phyloP scores from a whole-genome alignment of 2,329 filamentous ascomycete genomes.

The Ophiostoma angusticollis region DNA sequence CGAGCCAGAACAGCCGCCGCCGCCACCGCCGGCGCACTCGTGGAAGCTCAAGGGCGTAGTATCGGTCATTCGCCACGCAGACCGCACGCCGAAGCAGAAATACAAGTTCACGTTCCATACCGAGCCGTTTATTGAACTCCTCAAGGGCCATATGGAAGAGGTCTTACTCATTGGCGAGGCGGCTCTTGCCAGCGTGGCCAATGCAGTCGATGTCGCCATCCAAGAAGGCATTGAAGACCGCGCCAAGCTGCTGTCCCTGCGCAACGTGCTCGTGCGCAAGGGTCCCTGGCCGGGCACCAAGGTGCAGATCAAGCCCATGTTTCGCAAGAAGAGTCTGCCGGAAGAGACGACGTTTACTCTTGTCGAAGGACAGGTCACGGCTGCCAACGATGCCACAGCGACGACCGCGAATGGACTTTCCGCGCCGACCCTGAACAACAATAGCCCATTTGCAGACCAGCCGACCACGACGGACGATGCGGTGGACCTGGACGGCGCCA shows the following conservation, averaged over 20 bases:
- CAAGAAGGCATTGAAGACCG: slow-evolving; percentile 70
- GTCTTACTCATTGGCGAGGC: slow-evolving; percentile 87
- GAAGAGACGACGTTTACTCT: slow-evolving; percentile 26
- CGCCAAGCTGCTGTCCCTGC: slow-evolving; percentile 72
- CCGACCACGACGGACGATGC: too few relatives aligned
- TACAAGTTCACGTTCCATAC: slow-evolving; percentile 99
- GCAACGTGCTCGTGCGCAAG: slow-evolving; percentile 83
- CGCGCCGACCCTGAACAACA: too few relatives aligned
- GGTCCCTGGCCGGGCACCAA: slow-evolving; percentile 92
- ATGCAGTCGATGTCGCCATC: slow-evolving; percentile 74
- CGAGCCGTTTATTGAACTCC: slow-evolving; percentile 83
- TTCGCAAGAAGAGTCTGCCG: slow-evolving; percentile 69
- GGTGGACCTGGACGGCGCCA: too few relatives aligned
- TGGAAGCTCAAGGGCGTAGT: slow-evolving; percentile 99
- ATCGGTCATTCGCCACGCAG: slow-evolving; percentile 88
- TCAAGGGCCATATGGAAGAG: slow-evolving; percentile 93
- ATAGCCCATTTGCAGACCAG: too few relatives aligned
- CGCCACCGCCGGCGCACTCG: slow-evolving; percentile 70
- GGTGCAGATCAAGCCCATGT: slow-evolving; percentile 99
- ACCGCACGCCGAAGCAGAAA: slow-evolving; percentile 96
- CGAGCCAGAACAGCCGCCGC: slow-evolving; percentile 40
- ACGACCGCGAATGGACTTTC: background rate
- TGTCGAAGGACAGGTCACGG: slow-evolving; percentile 23
- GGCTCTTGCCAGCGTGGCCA: slow-evolving; percentile 74
- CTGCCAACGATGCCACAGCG: slow-evolving; percentile 14